Evolutionary conservation across 2,329 filamentous ascomycete species (phyloP), one percentile per base, ranked within the genome.

Genomic region (Cladorrhinum sp.): DNA sequence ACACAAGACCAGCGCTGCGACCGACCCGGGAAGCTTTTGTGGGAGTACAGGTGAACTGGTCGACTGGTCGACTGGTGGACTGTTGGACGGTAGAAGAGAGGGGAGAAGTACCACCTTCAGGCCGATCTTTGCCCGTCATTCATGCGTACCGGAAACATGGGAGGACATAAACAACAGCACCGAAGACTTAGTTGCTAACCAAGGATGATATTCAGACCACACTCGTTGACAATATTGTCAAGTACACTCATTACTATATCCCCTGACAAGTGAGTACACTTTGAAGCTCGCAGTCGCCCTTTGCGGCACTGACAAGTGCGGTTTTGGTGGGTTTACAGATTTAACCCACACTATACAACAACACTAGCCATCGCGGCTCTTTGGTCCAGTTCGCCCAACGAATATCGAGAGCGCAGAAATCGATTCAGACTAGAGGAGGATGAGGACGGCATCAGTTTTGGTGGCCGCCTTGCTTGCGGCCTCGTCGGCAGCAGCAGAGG

Each of bases 171-270:
- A 56, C 42, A 46, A 42, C n/a, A 46, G 3, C 18, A 18, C 20
- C n/a, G 57, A 42, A 51, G 33, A 28, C 8, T 23, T 18, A 39
- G 51, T 57, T 60, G 33, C 57, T 62, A 54, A 60, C 61, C 26
- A 53, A 49, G 54, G 65, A 54, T 58, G 33, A 62, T 49, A 61
- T 61, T 46, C 62, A 72, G 70, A 73, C 64, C 68, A 80, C 81
- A 72, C 75, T 83, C 79, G 70, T 84, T 69, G 78, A 80, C 62
- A 68, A 72, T 69, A 72, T 73, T 77, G 81, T 84, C 82, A 84
- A 82, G 77, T 83, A 82, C 82, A 82, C 76, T 85, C 83, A 77
- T 82, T 84, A 68, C 68, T 68, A 74, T 72, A 69, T 67, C 69
- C 72, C 75, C 79, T 82, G 80, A 82, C 80, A 79, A 66, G 76